Evolutionary conservation across 2,329 filamentous ascomycete genomes (phyloP).

Genomic region (Bipolaris bicolor): DNA sequence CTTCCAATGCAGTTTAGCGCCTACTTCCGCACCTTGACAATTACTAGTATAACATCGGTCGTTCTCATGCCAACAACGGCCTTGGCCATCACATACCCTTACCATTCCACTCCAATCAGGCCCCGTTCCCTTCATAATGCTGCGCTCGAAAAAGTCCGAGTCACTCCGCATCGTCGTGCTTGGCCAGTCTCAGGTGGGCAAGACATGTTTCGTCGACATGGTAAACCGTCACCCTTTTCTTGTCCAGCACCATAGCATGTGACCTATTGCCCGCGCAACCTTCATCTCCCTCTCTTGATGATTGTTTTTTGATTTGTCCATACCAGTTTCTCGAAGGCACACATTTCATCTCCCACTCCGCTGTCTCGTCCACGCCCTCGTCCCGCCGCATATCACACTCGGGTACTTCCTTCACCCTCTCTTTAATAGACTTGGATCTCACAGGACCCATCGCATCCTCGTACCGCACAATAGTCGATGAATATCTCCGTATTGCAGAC

Average conservation of each 20-base stretch:
- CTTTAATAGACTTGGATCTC: slow-evolving; percentile 31
- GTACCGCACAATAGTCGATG: slow-evolving; percentile 3
- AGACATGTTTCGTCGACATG: slow-evolving; percentile 38
- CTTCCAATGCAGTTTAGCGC: not conserved
- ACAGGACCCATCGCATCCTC: slow-evolving; percentile 16
- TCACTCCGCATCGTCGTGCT: slow-evolving; percentile 24
- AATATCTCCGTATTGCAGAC: slow-evolving; percentile 17
- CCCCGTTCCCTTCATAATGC: not conserved
- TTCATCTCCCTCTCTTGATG: too few species aligned
- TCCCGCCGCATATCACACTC: slow-evolving; percentile 5
- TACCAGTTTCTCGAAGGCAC: slow-evolving; percentile 16
- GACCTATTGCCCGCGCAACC: not conserved
- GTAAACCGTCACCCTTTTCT: slow-evolving; percentile 4
- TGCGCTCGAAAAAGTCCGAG: slow-evolving; percentile 2
- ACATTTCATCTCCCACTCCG: slow-evolving; percentile 12
- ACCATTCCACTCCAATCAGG: not conserved
- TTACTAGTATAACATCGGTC: not conserved
- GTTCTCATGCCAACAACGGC: not conserved
- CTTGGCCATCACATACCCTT: not conserved
- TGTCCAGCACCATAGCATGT: not conserved
- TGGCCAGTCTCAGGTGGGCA: slow-evolving; percentile 32
- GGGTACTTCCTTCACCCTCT: slow-evolving; percentile 10
- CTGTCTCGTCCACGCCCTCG: slow-evolving; percentile 10
- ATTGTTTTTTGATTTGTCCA: not conserved
- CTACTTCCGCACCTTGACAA: not conserved